Base-by-base conservation (phyloP, 2,329 filamentous ascomycete genomes). In the Calonectria fujianensis region DNA sequence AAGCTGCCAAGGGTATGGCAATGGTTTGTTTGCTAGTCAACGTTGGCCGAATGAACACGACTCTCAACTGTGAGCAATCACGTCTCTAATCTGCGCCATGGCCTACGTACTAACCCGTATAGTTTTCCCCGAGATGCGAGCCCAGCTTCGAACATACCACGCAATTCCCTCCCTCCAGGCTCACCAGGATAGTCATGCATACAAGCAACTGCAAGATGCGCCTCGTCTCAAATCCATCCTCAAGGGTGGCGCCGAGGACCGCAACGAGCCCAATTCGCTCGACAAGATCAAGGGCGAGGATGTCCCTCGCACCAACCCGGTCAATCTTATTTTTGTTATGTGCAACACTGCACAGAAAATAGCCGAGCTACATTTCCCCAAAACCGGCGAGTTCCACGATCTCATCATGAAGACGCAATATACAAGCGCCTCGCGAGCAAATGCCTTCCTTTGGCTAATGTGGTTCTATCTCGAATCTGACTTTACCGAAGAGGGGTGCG, bases 51-150 rank as follows among this genome's bases (percentile, higher is more conserved):
- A 99, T 99, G 97, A 99, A 99, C 85, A 99, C 97, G 2, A 99
- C 97, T 0, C 89, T 99, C 63, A 99, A 99, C 83, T 98, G 96
- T 98, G 88, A 83, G 92, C 85, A 70, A 11, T 73, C 72, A 45
- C 63, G 71, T 27, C 11, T 72, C 41, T 11, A 10, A 27, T 7
- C 16, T n/a, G 29, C 37, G 9, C 37, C n/a, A 45, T 61, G 39
- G 29, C 70, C 41, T 63, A 29, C 71, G 70, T 69, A 74, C 78
- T 80, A 72, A 81, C 74, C n/a, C 11, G 24, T 74, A 68, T 83
- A 98, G 97, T 99, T 89, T 99, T 99, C 84, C 97, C 97, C 29
- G 97, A 99, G 85, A 99, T 99, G 97, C 94, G 97, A 86, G 97
- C 97, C 37, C 97, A 99, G 83, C 90, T 99, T 39, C 94, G 97